Evolutionary conservation across 169 alveolate genomes (phyloP), one percentile per base, ranked within the genome.

Genomic region (Hepatocystis sp.): DNA sequence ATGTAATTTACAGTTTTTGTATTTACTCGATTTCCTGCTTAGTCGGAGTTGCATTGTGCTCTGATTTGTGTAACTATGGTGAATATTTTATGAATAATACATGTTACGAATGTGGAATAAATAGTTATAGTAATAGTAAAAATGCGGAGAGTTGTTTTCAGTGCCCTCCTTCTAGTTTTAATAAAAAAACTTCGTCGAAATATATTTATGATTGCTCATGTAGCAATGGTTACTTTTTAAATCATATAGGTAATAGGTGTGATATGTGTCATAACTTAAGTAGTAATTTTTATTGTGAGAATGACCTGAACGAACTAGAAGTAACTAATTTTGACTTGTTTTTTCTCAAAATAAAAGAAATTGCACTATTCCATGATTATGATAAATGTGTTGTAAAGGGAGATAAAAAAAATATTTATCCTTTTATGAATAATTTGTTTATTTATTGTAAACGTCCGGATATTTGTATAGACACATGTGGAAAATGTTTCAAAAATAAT

Each of bases 81-180:
- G 89, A 81, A 39, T 81, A 81, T 49, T 34, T 81, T 25, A 81
- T 47, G 15, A 63, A 81, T 81, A 44, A 44, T 42, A 63, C 25
- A 47, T 81, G 89, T 46, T 60, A 61, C 32, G 44, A 28, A 1
- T 81, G 89, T 81, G 66, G 10, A 47, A 66, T 53, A 53, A 53
- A 81, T 39, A 60, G 25, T 0, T 81, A 81, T 53, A 39, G 84
- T 13, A 81, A 49, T 81, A 21, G 49, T 66, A 81, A 39, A 25
- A 81, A 81, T 64, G 7, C 89, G n/a, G 89, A 81, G 36, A 40
- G 63, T 10, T 81, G 89, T 44, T 81, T 81, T 81, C 19, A 63
- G 44, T 81, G 89, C 36, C 89, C 89, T 21, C 64, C 81, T 2
- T 51, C 68, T 25, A 81, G 89, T 66, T 47, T 36, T 17, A 61